Evolutionary conservation across 257 asterid species (phyloP).

Genomic region (Rauvolfia tetraphylla): DNA sequence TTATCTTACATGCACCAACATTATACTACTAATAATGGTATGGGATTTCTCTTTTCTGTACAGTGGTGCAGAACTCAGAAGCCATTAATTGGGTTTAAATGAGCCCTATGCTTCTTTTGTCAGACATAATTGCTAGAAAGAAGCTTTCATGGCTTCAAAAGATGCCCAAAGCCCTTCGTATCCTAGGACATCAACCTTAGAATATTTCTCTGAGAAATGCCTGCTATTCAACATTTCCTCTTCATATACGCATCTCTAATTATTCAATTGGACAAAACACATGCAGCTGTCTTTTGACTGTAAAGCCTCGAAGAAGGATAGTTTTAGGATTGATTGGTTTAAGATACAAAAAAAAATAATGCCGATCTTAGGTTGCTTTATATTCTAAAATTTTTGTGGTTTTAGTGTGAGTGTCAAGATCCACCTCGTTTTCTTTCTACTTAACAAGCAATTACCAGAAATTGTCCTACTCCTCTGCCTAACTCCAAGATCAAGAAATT

Average conservation of each 20-base stretch:
- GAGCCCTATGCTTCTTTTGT: background rate
- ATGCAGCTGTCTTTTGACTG: conserved; percentile 40
- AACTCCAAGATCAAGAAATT: background rate
- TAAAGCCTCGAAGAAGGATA: conserved; percentile 14
- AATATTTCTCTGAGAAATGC: conserved; percentile 1
- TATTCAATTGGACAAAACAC: conserved; percentile 26
- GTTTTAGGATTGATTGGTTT: conserved; percentile 20
- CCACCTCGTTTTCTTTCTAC: conserved; percentile 33
- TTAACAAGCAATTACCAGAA: conserved; percentile 22
- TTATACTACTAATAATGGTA: background rate
- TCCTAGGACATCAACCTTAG: conserved; percentile 20
- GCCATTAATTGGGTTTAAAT: conserved; percentile 1
- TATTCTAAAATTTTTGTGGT: conserved; percentile 17
- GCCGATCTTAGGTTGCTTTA: conserved; percentile 19
- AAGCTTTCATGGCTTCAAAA: background rate
- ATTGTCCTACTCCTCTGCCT: conserved; percentile 7
- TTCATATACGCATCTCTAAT: background rate
- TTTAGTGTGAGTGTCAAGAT: conserved; percentile 26
- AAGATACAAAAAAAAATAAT: conserved; percentile 18
- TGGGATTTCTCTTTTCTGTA: background rate
- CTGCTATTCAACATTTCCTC: background rate
- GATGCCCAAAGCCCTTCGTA: conserved; percentile 2
- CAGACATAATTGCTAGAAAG: conserved; percentile 3
- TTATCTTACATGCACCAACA: background rate
- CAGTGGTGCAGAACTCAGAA: background rate